Base-by-base conservation (phyloP, 106 monocot genomes). In the Allium fistulosum region DNA sequence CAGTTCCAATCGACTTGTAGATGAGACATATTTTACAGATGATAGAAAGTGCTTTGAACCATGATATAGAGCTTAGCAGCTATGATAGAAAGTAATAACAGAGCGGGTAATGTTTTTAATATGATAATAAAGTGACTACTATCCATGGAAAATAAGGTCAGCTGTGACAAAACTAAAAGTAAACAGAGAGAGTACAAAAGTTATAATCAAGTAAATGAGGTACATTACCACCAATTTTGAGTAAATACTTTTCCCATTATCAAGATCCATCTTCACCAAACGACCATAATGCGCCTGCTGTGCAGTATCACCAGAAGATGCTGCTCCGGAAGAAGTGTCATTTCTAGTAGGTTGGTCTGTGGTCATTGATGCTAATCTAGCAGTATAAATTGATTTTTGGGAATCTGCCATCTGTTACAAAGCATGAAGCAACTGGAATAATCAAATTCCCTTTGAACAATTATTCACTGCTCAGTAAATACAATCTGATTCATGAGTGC, bases 221-320 rank as follows among this genome's bases (percentile, higher is more conserved):
- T 37, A 37, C 5, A 72, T 87, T 90, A 99, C 99, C 89, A 90
- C 99, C 70, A 99, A 80, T 81, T 93, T 99, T 62, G 93, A 84
- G 59, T 76, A 78, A 45, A 99, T 69, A 68, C 47, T 76, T 46
- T 72, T 79, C 75, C 87, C 93, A 74, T 93, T 79, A 76, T 80
- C 77, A 12, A 99, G 75, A 47, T 87, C 77, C 69, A 99, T 63
- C 76, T 96, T 92, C 6, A 69, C 78, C 28, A 75, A 80, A 71
- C 50, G 65, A 62, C 64, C 71, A 73, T 27, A 48, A 56, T 68
- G 69, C 46, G 45, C 47, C 62, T 70, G 57, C 18, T 83, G 64
- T 26, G 18, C 3, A 72, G 52, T 49, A 49, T 57, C 26, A 56
- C 68, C 61, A 47, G 16, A 37, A 46, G 71, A 45, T 17, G 72